phyloP scores from a whole-genome alignment of 163 green algal genomes.

The Chloromonas sp. region DNA sequence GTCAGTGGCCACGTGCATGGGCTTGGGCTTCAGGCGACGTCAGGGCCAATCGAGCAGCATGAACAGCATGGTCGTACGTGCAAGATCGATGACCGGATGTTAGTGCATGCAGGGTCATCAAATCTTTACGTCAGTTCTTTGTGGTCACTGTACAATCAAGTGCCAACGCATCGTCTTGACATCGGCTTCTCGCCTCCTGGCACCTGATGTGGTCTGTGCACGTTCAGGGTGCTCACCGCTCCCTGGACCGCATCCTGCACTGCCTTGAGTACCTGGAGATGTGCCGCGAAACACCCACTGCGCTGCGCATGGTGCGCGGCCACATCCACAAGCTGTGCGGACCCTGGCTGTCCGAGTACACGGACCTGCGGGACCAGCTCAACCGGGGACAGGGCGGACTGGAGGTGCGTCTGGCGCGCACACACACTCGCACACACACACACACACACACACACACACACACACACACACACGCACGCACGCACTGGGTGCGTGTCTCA shows the following conservation, averaged over 20 bases:
- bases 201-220: too few relatives aligned
- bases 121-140: neutral
- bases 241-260: constrained; percentile 33
- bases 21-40: neutral
- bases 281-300: constrained; percentile 52
- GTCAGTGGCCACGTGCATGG: too few relatives aligned
- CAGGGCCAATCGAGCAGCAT: neutral
- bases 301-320: constrained; percentile 81
- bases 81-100: neutral
- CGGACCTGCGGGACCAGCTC: constrained; percentile 78
- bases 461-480: too few relatives aligned
- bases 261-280: constrained; percentile 71
- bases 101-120: neutral
- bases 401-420: neutral
- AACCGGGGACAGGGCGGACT: constrained; percentile 32
- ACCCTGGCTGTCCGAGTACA: constrained; percentile 78
- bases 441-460: too few relatives aligned
- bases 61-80: neutral
- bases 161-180: too few relatives aligned
- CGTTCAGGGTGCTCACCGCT: constrained; percentile 3
- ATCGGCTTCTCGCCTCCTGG: too few relatives aligned
- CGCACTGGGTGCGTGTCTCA: neutral
- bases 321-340: constrained; percentile 87
- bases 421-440: too few relatives aligned
- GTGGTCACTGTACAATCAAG: too few relatives aligned